These are phyloP conservation scores for Eudorina sp. DNA, from an alignment of 139 green algal genomes.

Conservation along the genomic window DNA sequence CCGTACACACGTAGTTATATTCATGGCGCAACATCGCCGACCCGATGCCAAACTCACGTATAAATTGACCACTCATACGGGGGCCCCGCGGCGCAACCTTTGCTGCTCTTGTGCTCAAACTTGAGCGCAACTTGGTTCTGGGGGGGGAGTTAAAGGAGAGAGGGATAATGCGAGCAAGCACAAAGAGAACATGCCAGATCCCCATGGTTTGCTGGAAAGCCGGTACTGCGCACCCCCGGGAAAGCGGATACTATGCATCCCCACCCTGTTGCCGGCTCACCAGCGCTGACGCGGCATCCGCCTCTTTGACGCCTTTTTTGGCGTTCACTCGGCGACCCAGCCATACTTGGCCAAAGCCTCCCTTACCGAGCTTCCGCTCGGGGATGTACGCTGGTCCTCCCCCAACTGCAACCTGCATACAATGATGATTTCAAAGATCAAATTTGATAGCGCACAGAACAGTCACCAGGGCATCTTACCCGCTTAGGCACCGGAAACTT, in stretches of 20 bases:
- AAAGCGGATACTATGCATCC: no score
- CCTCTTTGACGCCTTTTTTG: conserved; percentile 34
- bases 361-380: conserved; percentile 94
- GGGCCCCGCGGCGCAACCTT: conserved; percentile 97
- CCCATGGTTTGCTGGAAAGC: no score
- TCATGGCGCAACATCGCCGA: no score
- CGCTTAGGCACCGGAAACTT: conserved; percentile 43
- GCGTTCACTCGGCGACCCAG: conserved; percentile 35
- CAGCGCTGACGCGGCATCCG: conserved; percentile 29
- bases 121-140: conserved; percentile 93
- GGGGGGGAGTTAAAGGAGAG: neutral
- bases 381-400: conserved; percentile 89
- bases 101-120: conserved; percentile 97
- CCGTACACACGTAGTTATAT: no score
- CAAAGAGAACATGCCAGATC: no score
- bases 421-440: neutral
- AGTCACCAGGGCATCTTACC: no score
- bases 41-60: conserved; percentile 72
- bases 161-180: no score
- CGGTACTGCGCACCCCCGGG: no score
- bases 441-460: no score
- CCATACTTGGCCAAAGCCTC: conserved; percentile 86
- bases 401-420: conserved; percentile 85
- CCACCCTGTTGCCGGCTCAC: neutral
- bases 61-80: conserved; percentile 99